Conservation (phyloP, 495 filamentous ascomycete species). For the Hypoxylon fuscum region DNA sequence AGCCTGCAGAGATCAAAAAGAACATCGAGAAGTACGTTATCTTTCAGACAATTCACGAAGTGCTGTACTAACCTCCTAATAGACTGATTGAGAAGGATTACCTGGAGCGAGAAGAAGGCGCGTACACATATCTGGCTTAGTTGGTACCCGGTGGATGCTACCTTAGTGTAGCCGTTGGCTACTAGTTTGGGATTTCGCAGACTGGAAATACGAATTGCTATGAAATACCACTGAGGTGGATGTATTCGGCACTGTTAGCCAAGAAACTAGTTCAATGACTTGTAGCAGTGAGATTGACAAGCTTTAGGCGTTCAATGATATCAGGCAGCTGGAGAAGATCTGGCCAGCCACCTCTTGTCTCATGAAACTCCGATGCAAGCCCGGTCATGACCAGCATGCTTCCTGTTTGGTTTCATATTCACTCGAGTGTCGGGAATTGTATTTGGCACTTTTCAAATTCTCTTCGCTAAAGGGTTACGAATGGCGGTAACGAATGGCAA, state of each 20-base stretch:
- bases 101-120: constrained; percentile 83
- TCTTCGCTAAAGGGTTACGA: no score
- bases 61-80: constrained; percentile 7
- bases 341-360: no score
- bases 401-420: no score
- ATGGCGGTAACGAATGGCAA: no score
- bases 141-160: neutral
- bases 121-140: constrained; percentile 86
- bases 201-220: neutral
- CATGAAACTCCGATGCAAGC: no score
- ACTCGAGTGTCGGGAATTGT: no score
- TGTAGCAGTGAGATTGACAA: neutral
- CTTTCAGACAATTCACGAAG: neutral
- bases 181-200: neutral
- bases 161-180: neutral
- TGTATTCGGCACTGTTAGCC: neutral
- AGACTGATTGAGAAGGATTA: constrained; percentile 97
- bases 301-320: neutral
- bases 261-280: neutral
- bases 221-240: neutral
- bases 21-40: constrained; percentile 89
- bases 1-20: constrained; percentile 87
- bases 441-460: no score
- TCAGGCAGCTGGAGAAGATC: neutral
- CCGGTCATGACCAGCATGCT: no score